phyloP scores from a whole-genome alignment of 169 alveolate species.

The Plasmodium fragile region DNA sequence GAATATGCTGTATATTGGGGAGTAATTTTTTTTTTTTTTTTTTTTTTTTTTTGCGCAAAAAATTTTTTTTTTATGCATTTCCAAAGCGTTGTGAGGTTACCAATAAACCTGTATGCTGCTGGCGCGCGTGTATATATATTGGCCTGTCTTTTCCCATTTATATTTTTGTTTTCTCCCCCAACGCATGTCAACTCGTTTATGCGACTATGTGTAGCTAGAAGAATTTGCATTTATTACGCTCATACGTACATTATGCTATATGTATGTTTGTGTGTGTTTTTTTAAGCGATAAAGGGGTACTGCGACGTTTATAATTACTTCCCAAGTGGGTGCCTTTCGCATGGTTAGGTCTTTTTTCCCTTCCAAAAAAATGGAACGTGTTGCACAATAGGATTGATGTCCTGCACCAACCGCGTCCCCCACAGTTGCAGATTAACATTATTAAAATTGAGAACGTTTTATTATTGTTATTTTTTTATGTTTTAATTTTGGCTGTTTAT shows the following conservation, averaged over 20 bases:
- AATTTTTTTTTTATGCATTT: neutral
- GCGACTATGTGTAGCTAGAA: neutral
- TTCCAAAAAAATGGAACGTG: neutral
- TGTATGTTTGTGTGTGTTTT: neutral
- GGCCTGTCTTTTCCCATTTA: neutral
- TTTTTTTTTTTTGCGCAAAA: neutral
- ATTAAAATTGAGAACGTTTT: neutral
- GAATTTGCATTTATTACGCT: neutral
- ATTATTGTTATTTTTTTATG: neutral
- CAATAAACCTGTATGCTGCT: neutral
- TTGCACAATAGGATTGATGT: neutral
- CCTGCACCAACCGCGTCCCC: neutral
- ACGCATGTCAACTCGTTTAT: neutral
- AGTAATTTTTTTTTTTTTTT: neutral
- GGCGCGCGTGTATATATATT: neutral
- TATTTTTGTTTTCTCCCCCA: neutral
- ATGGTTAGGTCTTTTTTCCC: neutral
- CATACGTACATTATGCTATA: neutral
- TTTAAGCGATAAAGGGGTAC: neutral
- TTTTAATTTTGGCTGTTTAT: conserved; percentile 8
- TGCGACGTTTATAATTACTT: neutral
- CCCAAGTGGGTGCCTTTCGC: neutral
- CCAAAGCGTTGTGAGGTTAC: neutral
- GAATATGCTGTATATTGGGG: neutral
- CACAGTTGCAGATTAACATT: neutral